Conservation (phyloP, 495 filamentous ascomycete genomes). For the Penicillium cataractarum region DNA sequence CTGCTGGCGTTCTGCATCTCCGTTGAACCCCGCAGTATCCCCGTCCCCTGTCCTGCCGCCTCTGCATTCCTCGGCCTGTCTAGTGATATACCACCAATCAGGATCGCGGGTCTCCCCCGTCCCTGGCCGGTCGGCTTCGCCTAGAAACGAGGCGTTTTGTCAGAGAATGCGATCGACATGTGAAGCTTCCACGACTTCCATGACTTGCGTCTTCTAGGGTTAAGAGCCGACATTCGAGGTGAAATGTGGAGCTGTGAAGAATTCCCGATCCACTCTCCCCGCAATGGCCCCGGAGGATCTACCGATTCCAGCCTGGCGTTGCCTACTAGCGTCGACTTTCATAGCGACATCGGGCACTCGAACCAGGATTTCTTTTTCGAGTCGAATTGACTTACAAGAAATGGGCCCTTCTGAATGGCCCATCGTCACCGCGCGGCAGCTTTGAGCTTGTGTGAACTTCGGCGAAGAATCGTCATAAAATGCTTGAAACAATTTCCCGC, state of each 20-base stretch:
- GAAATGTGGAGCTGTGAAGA: conserved; percentile 22
- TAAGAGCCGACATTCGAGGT: conserved; percentile 6
- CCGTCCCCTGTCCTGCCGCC: conserved; percentile 28
- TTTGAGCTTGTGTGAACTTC: neutral
- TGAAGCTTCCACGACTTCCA: conserved; percentile 5
- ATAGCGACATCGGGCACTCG: neutral
- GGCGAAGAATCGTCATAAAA: neutral
- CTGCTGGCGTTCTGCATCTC: neutral
- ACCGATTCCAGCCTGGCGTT: conserved; percentile 21
- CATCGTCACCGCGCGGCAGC: neutral
- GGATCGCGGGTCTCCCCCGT: neutral
- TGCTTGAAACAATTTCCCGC: conserved; percentile 5
- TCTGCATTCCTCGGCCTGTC: neutral
- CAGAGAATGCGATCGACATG: conserved; percentile 15
- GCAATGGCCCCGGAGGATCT: conserved; percentile 16
- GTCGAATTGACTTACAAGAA: neutral
- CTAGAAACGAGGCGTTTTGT: conserved; percentile 17
- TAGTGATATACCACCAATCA: conserved; percentile 20
- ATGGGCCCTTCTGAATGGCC: neutral
- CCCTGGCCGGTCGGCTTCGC: conserved; percentile 6
- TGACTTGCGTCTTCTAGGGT: neutral
- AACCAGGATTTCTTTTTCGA: neutral
- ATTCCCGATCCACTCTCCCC: conserved; percentile 4
- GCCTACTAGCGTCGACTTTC: conserved; percentile 10
- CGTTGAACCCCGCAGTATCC: conserved; percentile 21